phyloP scores from a whole-genome alignment of 2,329 filamentous ascomycete species.

The Microcyclospora pomicola region DNA sequence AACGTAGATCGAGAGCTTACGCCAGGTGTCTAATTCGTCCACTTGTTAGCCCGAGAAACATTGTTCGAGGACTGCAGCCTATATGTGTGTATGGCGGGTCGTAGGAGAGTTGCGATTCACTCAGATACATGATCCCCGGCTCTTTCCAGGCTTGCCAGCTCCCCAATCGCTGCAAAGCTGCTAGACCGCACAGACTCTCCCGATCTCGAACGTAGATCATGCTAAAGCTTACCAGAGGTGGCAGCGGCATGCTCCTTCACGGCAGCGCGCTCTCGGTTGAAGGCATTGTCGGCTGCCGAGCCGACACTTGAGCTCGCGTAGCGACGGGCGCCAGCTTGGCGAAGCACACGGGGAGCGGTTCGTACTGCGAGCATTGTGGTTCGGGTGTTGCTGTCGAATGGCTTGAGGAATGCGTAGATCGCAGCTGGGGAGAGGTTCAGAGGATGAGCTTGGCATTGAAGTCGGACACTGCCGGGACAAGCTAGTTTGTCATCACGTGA shows the following conservation, averaged over 20 bases:
- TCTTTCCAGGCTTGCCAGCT: no score
- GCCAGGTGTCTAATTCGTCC: conserved; percentile 61
- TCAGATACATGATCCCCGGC: no score
- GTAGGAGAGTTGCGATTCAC: no score
- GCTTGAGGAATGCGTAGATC: conserved; percentile 1
- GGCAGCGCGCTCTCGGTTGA: conserved; percentile 80
- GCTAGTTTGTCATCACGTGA: not conserved
- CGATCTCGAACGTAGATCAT: no score
- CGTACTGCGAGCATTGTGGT: conserved; percentile 15
- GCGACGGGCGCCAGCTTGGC: conserved; percentile 10
- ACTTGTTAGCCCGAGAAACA: no score
- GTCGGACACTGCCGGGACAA: not conserved
- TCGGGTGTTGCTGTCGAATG: not conserved
- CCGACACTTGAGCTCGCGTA: conserved; percentile 24
- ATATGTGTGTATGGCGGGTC: no score
- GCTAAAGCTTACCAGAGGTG: conserved; percentile 55
- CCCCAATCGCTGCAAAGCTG: no score
- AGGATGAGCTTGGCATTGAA: not conserved
- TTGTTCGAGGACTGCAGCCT: no score
- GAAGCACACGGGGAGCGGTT: conserved; percentile 13
- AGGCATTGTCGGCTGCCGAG: conserved; percentile 67
- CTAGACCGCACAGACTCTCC: no score
- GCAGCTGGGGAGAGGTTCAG: not conserved
- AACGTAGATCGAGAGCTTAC: conserved; percentile 82
- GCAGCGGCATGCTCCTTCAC: conserved; percentile 80